A percentile compares a stretch with the other conserved stretches of the same genome.
Evolutionary conservation across 2,329 filamentous ascomycete genomes (phyloP).

Genomic region (Talaromyces sp.): DNA sequence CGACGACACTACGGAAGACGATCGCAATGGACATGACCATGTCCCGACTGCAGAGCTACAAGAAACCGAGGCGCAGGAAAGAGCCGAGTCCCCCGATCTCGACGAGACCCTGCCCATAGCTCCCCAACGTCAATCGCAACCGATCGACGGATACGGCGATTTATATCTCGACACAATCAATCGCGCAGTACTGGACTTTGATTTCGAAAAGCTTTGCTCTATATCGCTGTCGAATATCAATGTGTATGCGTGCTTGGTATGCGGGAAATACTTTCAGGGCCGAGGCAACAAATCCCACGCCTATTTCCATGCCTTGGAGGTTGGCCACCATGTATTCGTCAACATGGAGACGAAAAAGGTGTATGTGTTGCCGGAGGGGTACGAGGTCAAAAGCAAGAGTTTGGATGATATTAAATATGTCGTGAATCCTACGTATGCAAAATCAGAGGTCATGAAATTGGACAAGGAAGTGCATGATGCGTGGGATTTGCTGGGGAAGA

Average conservation of each 20-base stretch:
- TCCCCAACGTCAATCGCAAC: slow-evolving; percentile 63
- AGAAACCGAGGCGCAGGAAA: slow-evolving; percentile 24
- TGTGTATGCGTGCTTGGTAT: slow-evolving; percentile 94
- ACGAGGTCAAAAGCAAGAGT: slow-evolving; percentile 90
- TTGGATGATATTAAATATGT: slow-evolving; percentile 98
- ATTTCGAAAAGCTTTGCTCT: slow-evolving; percentile 98
- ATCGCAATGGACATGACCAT: slow-evolving; percentile 42
- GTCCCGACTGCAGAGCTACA: slow-evolving; percentile 53
- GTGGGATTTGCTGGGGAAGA: slow-evolving; percentile 75
- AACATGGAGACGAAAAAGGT: slow-evolving; percentile 67
- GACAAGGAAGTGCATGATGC: slow-evolving; percentile 58
- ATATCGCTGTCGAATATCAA: slow-evolving; percentile 97
- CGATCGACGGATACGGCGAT: slow-evolving; percentile 84
- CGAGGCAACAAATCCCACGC: slow-evolving; percentile 90
- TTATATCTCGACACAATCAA: slow-evolving; percentile 97
- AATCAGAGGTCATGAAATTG: slow-evolving; percentile 71
- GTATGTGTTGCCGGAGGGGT: slow-evolving; percentile 74
- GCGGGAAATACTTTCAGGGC: slow-evolving; percentile 96
- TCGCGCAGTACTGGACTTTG: slow-evolving; percentile 87
- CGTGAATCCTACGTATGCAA: slow-evolving; percentile 80
- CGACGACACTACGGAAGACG: slow-evolving; percentile 20
- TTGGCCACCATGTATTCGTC: slow-evolving; percentile 95
- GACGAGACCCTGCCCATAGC: slow-evolving; percentile 34
- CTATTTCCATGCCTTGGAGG: slow-evolving; percentile 94
- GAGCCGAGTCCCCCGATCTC: slow-evolving; percentile 22